Evolutionary conservation across 768 basidiomycete species (phyloP).

Genomic region (Trametes cingulata): DNA sequence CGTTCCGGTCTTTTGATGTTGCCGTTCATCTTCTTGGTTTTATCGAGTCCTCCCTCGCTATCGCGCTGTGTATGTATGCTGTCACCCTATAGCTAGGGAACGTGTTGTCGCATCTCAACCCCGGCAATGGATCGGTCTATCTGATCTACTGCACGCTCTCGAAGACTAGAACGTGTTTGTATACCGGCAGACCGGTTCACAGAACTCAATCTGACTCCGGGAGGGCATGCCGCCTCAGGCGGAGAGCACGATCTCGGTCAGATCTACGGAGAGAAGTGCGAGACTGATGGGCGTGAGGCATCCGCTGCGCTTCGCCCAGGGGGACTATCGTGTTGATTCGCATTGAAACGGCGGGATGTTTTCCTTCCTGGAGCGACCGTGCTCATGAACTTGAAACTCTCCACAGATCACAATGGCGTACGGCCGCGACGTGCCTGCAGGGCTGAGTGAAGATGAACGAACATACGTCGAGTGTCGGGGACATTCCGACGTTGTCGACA

Average conservation of each 20-base stretch:
- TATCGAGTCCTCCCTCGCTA: background rate
- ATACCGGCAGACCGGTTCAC: background rate
- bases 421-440: too few relatives aligned
- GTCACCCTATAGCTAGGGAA: too few relatives aligned
- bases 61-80: background rate
- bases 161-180: background rate
- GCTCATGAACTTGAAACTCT: too few relatives aligned
- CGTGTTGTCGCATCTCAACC: too few relatives aligned
- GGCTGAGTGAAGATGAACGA: too few relatives aligned
- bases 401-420: too few relatives aligned
- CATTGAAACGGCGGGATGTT: background rate
- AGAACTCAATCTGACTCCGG: constrained; percentile 1
- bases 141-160: too few relatives aligned
- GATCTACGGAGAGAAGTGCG: background rate
- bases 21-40: background rate
- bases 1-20: background rate
- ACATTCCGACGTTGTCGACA: too few relatives aligned
- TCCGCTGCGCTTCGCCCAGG: background rate
- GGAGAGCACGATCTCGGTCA: background rate
- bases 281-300: background rate
- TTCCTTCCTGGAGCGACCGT: background rate
- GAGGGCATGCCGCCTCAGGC: background rate
- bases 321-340: background rate
- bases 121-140: background rate
- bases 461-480: too few relatives aligned